Conservation (phyloP, 2,329 filamentous ascomycete genomes). For the Fusarium humuli region DNA sequence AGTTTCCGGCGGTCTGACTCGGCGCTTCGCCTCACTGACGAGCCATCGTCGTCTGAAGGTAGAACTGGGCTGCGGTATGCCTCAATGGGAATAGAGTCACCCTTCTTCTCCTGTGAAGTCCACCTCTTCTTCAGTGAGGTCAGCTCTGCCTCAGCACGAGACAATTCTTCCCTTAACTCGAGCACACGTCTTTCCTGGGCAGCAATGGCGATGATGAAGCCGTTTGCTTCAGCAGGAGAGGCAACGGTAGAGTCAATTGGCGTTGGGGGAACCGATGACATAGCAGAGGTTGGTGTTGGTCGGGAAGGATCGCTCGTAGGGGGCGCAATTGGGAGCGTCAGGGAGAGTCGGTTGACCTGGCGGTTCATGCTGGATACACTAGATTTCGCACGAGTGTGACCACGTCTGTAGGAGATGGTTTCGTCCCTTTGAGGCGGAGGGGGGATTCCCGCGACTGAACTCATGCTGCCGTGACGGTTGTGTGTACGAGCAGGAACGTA, state of each 20-base stretch:
- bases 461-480: slow-evolving; percentile 32
- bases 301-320: slow-evolving; percentile 65
- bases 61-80: slow-evolving; percentile 59
- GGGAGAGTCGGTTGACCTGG: slow-evolving; percentile 68
- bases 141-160: slow-evolving; percentile 82
- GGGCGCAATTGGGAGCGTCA: slow-evolving; percentile 70
- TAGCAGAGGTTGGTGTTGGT: slow-evolving; percentile 58
- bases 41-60: slow-evolving; percentile 50
- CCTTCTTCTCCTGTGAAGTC: slow-evolving; percentile 81
- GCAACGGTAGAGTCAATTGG: slow-evolving; percentile 58
- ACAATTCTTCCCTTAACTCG: slow-evolving; percentile 91
- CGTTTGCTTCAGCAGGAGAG: slow-evolving; percentile 67
- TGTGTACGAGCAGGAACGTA: slow-evolving; percentile 32
- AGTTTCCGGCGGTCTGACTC: slow-evolving; percentile 82
- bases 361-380: slow-evolving; percentile 58
- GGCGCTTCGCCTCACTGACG: slow-evolving; percentile 55
- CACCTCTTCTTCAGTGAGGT: slow-evolving; percentile 84
- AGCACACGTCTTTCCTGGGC: slow-evolving; percentile 91
- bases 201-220: slow-evolving; percentile 89
- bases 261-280: slow-evolving; percentile 62
- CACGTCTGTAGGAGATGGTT: slow-evolving; percentile 55
- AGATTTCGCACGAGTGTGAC: slow-evolving; percentile 63
- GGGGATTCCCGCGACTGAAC: slow-evolving; percentile 47
- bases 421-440: slow-evolving; percentile 56
- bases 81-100: slow-evolving; percentile 68